Evolutionary conservation across 1,284 basidiomycete species (phyloP).

Genomic region (Cryptococcus amylolentus): DNA sequence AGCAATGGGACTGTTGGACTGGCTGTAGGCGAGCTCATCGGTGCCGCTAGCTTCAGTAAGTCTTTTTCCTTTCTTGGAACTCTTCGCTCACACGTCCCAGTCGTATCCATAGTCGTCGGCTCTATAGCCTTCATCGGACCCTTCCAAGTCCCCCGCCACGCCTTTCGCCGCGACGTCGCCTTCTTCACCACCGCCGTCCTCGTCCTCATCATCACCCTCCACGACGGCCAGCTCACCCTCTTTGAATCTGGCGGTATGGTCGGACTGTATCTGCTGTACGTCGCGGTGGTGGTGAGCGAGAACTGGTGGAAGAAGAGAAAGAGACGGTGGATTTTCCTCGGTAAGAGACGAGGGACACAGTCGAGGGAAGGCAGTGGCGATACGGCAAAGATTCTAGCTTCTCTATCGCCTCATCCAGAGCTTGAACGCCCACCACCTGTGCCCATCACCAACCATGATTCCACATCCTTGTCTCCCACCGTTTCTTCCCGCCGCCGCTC

Average conservation of each 20-base stretch:
- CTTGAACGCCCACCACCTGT: neutral
- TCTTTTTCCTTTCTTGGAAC: neutral
- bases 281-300: conserved; percentile 67
- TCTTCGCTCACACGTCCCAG: conserved; percentile 8
- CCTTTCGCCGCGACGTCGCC: conserved; percentile 87
- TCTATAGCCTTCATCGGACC: conserved; percentile 94
- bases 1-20: conserved; percentile 77
- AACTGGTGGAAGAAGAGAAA: conserved; percentile 66
- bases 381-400: neutral
- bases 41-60: conserved; percentile 81
- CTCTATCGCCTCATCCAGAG: no score
- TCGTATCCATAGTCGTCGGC: conserved; percentile 91
- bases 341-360: conserved; percentile 45
- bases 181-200: conserved; percentile 83
- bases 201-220: conserved; percentile 70
- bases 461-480: neutral
- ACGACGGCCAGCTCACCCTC: conserved; percentile 68
- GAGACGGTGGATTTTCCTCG: neutral
- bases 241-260: conserved; percentile 75
- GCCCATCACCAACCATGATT: neutral
- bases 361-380: conserved; percentile 36
- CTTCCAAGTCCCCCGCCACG: conserved; percentile 72
- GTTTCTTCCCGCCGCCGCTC: conserved; percentile 5
- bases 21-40: conserved; percentile 90
- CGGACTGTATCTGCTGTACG: conserved; percentile 73